Base-by-base conservation (phyloP, 1,139 yeast species). In the Hyphopichia buzzinii region DNA sequence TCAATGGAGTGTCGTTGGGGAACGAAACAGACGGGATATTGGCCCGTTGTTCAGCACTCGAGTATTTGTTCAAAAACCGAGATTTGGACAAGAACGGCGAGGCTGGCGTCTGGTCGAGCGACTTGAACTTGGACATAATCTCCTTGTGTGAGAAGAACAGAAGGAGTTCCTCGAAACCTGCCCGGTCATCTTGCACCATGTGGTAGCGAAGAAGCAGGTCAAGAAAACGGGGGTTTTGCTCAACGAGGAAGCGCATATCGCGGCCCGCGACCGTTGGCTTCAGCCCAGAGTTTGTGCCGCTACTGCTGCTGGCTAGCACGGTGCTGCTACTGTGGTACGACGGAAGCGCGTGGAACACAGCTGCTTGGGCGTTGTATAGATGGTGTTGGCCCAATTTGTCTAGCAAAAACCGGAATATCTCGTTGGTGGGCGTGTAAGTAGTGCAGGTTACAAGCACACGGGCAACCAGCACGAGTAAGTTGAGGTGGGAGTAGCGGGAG, bases 71-170 rank as follows among this genome's bases (percentile, higher is more conserved):
- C 10, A 47, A 43, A 38, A 50, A 65, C 34, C 61, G 49, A 2
- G 72, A 63, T 40, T 55, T 59, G 17, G 71, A 53, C 10, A 67
- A 42, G 8, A 63, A 39, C 2, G 49, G 43, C 2, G 52, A 40
- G 29, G 55, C 45, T 14, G 48, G 42, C 1, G 62, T 49, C 17
- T 43, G 41, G 31, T 44, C 39, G 26, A 61, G 46, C 2, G 52
- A 48, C 29, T 44, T 49, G 36, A 59, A 62, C 22, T 64, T 57
- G 12, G 48, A 52, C 5, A 45, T 39, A 4, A 62, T 46, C 38
- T 64, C 67, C 15, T 54, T 59, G 6, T 68, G 50, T 17, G 58
- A 53, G 34, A 57, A 55, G 34, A 50, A 64, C 2, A 59, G 42
- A 14, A 70, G 47, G 7, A 67, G 40, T 16, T 54, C 56, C 15